phyloP scores from a whole-genome alignment of 2,329 filamentous ascomycete genomes.

The Diaporthe longicolla region DNA sequence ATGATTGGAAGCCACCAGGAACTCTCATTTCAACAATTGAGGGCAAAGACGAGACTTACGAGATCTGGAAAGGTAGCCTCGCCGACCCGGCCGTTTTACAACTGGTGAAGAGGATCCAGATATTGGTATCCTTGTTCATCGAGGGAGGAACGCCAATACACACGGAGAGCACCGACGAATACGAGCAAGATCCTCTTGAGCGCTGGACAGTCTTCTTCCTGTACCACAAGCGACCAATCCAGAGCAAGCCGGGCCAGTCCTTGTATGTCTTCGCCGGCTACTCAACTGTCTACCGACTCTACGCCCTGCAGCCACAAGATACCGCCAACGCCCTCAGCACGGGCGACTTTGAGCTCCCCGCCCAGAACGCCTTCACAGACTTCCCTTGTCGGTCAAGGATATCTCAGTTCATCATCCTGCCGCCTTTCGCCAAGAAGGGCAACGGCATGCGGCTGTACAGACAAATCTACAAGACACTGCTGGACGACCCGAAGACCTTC shows the following conservation, averaged over 20 bases:
- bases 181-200: slow-evolving; percentile 79
- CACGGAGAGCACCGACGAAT: slow-evolving; percentile 53
- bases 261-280: slow-evolving; percentile 91
- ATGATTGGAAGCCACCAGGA: slow-evolving; percentile 80
- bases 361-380: slow-evolving; percentile 62
- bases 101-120: slow-evolving; percentile 84
- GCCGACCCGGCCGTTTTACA: slow-evolving; percentile 77
- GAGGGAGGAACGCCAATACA: slow-evolving; percentile 88
- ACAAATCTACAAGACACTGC: slow-evolving; percentile 79
- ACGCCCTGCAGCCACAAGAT: slow-evolving; percentile 69
- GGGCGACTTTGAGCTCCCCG: slow-evolving; percentile 55
- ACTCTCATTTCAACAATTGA: slow-evolving; percentile 76
- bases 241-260: slow-evolving; percentile 59
- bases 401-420: slow-evolving; percentile 93
- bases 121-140: slow-evolving; percentile 88
- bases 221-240: slow-evolving; percentile 73
- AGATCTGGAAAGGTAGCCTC: slow-evolving; percentile 87
- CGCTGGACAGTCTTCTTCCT: slow-evolving; percentile 95
- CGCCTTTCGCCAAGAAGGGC: slow-evolving; percentile 85
- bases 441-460: slow-evolving; percentile 87
- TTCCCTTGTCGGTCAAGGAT: slow-evolving; percentile 86
- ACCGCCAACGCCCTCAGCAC: slow-evolving; percentile 47
- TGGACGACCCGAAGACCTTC: slow-evolving; percentile 76
- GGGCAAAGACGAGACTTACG: slow-evolving; percentile 73
- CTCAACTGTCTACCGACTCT: slow-evolving; percentile 91